Evolutionary conservation across 768 basidiomycete genomes (phyloP).

Genomic region (Leccinum longicurvipes): DNA sequence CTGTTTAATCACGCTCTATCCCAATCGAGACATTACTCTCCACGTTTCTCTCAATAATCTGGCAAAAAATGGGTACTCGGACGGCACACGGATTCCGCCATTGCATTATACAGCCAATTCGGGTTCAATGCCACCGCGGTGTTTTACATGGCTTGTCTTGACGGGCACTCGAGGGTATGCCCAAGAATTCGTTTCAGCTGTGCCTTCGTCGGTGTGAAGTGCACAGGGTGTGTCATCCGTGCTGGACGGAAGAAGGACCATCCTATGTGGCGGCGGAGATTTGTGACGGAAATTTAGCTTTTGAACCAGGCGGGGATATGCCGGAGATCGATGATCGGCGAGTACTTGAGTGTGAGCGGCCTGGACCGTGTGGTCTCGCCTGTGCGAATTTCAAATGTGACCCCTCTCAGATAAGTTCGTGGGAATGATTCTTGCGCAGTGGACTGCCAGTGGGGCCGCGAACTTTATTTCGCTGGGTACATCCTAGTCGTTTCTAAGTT

Average conservation of each 20-base stretch:
- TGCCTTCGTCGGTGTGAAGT: constrained; percentile 56
- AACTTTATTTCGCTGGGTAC: no score
- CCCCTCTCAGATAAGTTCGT: not conserved
- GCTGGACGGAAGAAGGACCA: not conserved
- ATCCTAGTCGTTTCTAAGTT: no score
- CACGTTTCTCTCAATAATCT: constrained; percentile 82
- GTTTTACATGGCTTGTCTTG: constrained; percentile 82
- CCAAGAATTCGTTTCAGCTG: constrained; percentile 77
- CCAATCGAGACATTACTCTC: constrained; percentile 72
- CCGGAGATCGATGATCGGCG: no score
- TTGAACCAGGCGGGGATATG: not conserved
- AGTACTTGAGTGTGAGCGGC: not conserved
- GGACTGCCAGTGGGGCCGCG: no score
- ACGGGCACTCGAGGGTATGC: constrained; percentile 63
- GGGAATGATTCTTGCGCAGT: not conserved
- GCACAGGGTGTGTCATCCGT: not conserved
- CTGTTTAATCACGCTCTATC: constrained; percentile 68
- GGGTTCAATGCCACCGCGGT: constrained; percentile 82
- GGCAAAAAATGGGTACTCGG: constrained; percentile 38
- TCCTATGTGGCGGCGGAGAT: not conserved
- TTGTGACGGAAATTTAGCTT: not conserved
- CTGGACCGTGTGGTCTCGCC: no score
- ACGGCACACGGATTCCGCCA: not conserved
- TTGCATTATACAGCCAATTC: constrained; percentile 70
- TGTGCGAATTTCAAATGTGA: no score